A percentile compares a stretch with the other conserved stretches of the same genome.
phyloP scores from a whole-genome alignment of 2,329 filamentous ascomycete species.

The Dactylellina drechsleri region DNA sequence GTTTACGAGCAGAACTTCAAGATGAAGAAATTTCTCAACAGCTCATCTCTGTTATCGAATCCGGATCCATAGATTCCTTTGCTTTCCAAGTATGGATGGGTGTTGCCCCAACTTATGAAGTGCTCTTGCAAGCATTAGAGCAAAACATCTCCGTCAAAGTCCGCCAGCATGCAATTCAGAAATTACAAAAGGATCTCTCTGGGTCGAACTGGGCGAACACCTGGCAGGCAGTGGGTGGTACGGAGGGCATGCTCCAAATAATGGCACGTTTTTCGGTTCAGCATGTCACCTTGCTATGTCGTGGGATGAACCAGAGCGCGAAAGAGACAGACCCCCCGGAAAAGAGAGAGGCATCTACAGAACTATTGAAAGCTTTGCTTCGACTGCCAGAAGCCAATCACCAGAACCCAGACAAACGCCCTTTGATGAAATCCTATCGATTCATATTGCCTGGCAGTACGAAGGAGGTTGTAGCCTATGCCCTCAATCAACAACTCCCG shows the following conservation, averaged over 20 bases:
- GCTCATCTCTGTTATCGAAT: not conserved
- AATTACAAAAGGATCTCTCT: not conserved
- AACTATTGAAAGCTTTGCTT: conserved; percentile 9
- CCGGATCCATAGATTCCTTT: not conserved
- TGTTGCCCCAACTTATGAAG: not conserved
- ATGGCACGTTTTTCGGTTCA: not conserved
- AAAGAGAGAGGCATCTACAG: conserved; percentile 23
- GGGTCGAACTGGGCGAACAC: not conserved
- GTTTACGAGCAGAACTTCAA: not conserved
- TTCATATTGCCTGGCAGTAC: conserved; percentile 2
- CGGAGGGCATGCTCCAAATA: conserved; percentile 3
- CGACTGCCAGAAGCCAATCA: not conserved
- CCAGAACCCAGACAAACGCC: conserved; percentile 15
- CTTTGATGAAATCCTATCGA: not conserved
- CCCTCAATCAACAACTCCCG: not conserved
- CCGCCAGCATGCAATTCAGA: not conserved
- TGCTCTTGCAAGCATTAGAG: not conserved
- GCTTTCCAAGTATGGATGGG: conserved; percentile 4
- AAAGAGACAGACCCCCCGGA: conserved; percentile 4
- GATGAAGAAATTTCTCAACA: not conserved
- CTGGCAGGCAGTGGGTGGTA: conserved; percentile 15
- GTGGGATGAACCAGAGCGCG: not conserved
- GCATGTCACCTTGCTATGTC: conserved; percentile 4
- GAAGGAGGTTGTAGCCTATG: not conserved
- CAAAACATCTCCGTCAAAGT: conserved; percentile 4